A percentile compares a stretch with the other conserved stretches of the same genome.
Conservation (phyloP, 2,329 filamentous ascomycete genomes). For the Bipolaris gigantea region DNA sequence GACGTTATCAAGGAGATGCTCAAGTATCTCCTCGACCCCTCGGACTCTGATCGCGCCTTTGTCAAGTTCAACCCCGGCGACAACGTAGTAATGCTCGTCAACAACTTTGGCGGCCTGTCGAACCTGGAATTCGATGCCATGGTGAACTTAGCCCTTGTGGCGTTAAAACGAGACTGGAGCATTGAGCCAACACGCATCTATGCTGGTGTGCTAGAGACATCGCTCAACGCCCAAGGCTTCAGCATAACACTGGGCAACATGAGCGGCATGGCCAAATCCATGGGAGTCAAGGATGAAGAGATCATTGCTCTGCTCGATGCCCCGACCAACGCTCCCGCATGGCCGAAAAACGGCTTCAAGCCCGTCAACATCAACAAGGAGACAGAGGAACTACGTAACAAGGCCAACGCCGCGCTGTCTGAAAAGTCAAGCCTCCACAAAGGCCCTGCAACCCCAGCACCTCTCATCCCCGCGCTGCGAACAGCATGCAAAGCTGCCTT, state of each 20-base stretch:
- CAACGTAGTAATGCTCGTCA: constrained; percentile 52
- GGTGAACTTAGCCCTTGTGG: constrained; percentile 47
- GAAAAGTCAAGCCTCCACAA: constrained; percentile 21
- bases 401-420: constrained; percentile 34
- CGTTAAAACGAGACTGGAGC: constrained; percentile 52
- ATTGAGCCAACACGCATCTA: constrained; percentile 54
- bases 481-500: constrained; percentile 54
- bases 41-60: constrained; percentile 54
- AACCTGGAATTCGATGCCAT: constrained; percentile 54
- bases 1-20: constrained; percentile 54
- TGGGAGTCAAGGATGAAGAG: constrained; percentile 44
- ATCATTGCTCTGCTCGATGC: constrained; percentile 54
- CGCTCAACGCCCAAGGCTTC: constrained; percentile 59
- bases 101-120: constrained; percentile 55
- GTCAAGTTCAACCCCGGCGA: constrained; percentile 52
- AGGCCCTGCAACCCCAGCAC: constrained; percentile 46
- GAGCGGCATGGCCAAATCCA: constrained; percentile 49
- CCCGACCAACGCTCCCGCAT: constrained; percentile 55
- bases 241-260: constrained; percentile 59
- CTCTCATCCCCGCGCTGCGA: constrained; percentile 46
- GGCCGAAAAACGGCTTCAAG: constrained; percentile 54
- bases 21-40: constrained; percentile 52
- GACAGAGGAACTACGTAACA: constrained; percentile 29
- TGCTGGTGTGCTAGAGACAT: constrained; percentile 55
- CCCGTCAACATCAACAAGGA: constrained; percentile 32